phyloP scores from a whole-genome alignment of 2,329 filamentous ascomycete genomes.

The Chaetomium olivaceum region DNA sequence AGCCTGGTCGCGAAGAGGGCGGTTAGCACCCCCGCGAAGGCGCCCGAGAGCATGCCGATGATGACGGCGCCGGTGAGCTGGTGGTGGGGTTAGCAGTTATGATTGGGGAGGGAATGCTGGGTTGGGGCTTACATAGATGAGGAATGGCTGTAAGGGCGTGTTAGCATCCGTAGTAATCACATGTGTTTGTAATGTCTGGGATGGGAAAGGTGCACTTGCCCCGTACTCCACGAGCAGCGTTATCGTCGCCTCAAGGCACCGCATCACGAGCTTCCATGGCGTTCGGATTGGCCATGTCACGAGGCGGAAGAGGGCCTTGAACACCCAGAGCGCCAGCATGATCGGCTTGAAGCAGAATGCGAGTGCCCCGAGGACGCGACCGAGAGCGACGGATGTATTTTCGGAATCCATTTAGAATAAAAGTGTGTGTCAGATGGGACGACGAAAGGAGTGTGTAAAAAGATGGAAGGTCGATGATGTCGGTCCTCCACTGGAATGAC shows the following conservation, averaged over 20 bases:
- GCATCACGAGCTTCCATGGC: neutral
- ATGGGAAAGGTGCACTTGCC: neutral
- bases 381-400: neutral
- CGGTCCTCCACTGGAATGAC: neutral
- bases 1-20: neutral
- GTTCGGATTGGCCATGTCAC: neutral
- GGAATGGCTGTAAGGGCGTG: neutral
- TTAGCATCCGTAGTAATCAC: neutral
- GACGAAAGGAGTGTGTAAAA: neutral
- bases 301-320: neutral
- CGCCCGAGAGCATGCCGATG: neutral
- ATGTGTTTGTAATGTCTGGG: neutral
- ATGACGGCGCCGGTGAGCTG: conserved; percentile 10
- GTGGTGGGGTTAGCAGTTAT: neutral
- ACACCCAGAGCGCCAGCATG: neutral
- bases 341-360: neutral
- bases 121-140: neutral
- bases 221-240: neutral
- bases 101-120: neutral
- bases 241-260: neutral
- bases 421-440: neutral
- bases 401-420: neutral
- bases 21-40: neutral
- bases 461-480: neutral
- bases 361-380: neutral